Percentiles rank a stretch among this genome's conserved stretches.
Conservation (phyloP, 129 eudicot genomes). For the Logfia minima region DNA sequence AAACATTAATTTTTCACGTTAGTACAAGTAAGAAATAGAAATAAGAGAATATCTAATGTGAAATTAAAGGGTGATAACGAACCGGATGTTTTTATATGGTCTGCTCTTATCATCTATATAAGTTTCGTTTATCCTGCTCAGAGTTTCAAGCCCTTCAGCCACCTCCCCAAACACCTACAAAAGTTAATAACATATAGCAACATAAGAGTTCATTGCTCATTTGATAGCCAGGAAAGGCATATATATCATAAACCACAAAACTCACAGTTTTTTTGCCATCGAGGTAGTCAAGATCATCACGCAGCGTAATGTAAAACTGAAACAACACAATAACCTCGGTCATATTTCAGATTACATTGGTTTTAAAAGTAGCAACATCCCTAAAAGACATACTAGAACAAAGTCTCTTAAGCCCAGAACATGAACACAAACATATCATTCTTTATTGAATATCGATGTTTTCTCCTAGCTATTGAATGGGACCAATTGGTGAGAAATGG, state of each 20-base stretch:
- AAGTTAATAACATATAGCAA: conserved; percentile 17
- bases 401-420: neutral
- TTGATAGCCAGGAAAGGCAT: neutral
- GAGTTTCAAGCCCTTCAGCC: conserved; percentile 90
- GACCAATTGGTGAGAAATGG: neutral
- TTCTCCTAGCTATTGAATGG: neutral
- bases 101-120: conserved; percentile 79
- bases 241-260: conserved; percentile 31
- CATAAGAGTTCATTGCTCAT: neutral
- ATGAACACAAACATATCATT: neutral
- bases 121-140: conserved; percentile 82
- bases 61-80: conserved; percentile 2
- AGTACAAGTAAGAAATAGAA: neutral
- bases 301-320: conserved; percentile 90
- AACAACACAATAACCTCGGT: conserved; percentile 14
- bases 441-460: neutral
- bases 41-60: conserved; percentile 13
- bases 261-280: conserved; percentile 98
- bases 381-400: neutral
- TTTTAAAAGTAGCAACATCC: neutral
- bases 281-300: conserved; percentile 93
- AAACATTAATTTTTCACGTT: conserved; percentile 17
- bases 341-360: neutral
- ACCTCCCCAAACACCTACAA: conserved; percentile 88
- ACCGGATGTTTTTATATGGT: conserved; percentile 93